Conservation (phyloP, 139 green algal species). For the Tetratostichococcus sp. region DNA sequence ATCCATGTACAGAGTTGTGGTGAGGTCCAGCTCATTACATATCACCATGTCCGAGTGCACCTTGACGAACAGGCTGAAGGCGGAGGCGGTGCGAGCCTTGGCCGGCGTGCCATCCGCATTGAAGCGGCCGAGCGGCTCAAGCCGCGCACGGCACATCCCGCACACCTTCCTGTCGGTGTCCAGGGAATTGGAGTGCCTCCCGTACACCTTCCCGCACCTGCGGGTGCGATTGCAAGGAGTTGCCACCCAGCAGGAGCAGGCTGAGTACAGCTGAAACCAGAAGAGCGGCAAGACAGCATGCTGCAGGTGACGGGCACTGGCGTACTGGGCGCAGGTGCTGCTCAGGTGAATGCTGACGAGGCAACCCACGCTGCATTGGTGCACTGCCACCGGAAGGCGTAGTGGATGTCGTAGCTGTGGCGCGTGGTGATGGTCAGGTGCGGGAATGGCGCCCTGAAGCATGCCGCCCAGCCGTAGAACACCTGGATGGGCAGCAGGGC, state of each 20-base stretch:
- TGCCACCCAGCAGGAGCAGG: too few relatives aligned
- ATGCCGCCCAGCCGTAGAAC: constrained; percentile 48
- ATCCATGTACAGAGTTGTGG: too few relatives aligned
- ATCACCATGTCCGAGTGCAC: too few relatives aligned
- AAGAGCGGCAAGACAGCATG: too few relatives aligned
- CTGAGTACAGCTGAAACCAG: too few relatives aligned
- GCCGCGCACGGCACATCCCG: constrained; percentile 30
- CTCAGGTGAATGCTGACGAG: not conserved
- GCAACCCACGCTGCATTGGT: constrained; percentile 12
- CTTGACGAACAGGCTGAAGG: constrained; percentile 34
- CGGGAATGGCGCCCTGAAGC: constrained; percentile 23
- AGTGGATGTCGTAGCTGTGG: constrained; percentile 55
- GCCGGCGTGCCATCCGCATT: constrained; percentile 31
- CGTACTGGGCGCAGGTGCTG: not conserved
- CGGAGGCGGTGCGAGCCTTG: not conserved
- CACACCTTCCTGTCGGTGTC: constrained; percentile 45
- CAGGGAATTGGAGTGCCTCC: constrained; percentile 58
- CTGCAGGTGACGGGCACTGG: too few relatives aligned
- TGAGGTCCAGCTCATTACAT: too few relatives aligned
- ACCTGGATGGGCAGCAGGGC: not conserved
- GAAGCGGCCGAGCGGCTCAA: constrained; percentile 48
- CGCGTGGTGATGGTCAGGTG: constrained; percentile 54
- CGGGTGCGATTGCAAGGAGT: not conserved
- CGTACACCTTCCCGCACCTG: constrained; percentile 39
- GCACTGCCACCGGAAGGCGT: constrained; percentile 50